phyloP scores from a whole-genome alignment of 1,139 yeast species.

The Suhomyces bokatorum region DNA sequence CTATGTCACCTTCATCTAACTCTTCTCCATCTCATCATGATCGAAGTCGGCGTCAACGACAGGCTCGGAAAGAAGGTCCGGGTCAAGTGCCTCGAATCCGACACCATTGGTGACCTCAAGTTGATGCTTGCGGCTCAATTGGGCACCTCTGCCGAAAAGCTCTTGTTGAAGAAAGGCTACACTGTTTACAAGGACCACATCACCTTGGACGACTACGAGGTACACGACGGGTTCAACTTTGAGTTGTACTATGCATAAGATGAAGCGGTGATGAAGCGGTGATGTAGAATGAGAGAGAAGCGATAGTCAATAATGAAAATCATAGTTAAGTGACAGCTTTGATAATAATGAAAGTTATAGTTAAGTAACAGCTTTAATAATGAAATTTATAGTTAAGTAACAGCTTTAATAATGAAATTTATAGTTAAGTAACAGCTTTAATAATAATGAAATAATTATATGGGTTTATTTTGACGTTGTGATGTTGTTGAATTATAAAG shows the following conservation, averaged over 20 bases:
- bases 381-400: too few relatives aligned
- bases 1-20: neutral
- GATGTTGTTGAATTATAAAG: too few relatives aligned
- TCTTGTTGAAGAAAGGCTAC: constrained; percentile 72
- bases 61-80: constrained; percentile 83
- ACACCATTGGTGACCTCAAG: constrained; percentile 90
- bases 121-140: constrained; percentile 79
- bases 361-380: too few relatives aligned
- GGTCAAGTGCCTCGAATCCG: constrained; percentile 84
- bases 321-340: too few relatives aligned
- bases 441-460: too few relatives aligned
- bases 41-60: constrained; percentile 21
- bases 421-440: too few relatives aligned
- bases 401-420: too few relatives aligned
- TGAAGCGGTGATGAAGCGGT: too few relatives aligned
- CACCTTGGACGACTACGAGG: constrained; percentile 86
- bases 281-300: too few relatives aligned
- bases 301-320: too few relatives aligned
- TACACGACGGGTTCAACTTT: constrained; percentile 84
- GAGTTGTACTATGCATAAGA: constrained; percentile 64
- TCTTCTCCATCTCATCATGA: constrained; percentile 11
- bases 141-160: constrained; percentile 69
- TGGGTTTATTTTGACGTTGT: too few relatives aligned
- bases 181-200: constrained; percentile 86
- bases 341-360: too few relatives aligned